Evolutionary conservation across 1,139 yeast genomes (phyloP).

Genomic region (Sugiyamaella sp.): DNA sequence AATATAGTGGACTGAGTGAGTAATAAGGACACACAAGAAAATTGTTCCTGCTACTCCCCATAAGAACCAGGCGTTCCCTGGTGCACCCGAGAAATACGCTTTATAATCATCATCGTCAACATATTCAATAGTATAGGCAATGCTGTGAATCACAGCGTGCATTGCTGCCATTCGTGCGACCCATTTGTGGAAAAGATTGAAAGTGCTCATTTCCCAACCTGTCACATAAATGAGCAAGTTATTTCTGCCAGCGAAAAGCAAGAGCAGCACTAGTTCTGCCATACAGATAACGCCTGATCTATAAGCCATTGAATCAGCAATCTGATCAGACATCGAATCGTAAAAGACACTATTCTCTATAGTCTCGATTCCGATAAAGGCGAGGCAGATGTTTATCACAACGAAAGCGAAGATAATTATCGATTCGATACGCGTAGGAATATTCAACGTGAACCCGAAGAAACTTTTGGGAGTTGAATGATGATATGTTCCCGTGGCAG

Average conservation of each 20-base stretch:
- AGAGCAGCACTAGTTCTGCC: constrained; percentile 54
- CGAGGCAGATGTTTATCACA: constrained; percentile 46
- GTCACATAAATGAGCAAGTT: constrained; percentile 64
- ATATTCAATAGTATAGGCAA: constrained; percentile 22
- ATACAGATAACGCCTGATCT: constrained; percentile 58
- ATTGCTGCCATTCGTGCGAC: constrained; percentile 55
- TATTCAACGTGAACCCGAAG: constrained; percentile 40
- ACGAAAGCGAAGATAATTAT: constrained; percentile 51
- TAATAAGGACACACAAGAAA: constrained; percentile 23
- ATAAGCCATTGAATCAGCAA: constrained; percentile 57
- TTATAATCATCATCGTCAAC: constrained; percentile 46
- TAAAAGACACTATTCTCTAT: constrained; percentile 40
- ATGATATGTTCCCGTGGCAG: constrained; percentile 32
- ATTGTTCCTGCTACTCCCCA: constrained; percentile 56
- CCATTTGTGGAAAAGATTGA: constrained; percentile 69
- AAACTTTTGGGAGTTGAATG: constrained; percentile 47
- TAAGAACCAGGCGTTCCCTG: constrained; percentile 8
- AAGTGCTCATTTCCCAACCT: constrained; percentile 66
- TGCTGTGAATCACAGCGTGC: constrained; percentile 47
- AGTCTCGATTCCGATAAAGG: constrained; percentile 47
- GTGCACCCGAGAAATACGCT: background rate
- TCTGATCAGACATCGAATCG: constrained; percentile 30
- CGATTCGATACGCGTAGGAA: constrained; percentile 67
- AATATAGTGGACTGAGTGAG: constrained; percentile 27
- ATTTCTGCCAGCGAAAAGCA: constrained; percentile 67